Evolutionary conservation across 2,329 filamentous ascomycete species (phyloP).

Genomic region (Aspergillus nomiae): DNA sequence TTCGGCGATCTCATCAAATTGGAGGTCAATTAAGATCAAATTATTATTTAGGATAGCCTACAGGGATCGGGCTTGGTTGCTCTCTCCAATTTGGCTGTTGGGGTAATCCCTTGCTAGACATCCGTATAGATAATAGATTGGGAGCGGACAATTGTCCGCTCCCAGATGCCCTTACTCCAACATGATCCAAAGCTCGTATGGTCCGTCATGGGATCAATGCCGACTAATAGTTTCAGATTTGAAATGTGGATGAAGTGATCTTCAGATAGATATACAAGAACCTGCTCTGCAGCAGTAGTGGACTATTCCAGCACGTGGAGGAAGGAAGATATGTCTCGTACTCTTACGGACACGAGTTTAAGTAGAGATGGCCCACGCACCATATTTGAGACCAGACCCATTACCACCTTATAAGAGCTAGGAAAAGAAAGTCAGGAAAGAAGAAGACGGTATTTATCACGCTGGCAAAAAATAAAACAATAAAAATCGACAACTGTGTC

Average conservation of each 20-base stretch:
- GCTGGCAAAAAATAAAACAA: slow-evolving; percentile 30
- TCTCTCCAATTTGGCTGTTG: slow-evolving; percentile 14
- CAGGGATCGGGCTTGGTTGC: not conserved
- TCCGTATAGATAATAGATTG: not conserved
- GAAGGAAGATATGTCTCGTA: not conserved
- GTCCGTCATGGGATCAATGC: no score
- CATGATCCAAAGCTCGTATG: not conserved
- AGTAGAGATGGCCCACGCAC: slow-evolving; percentile 12
- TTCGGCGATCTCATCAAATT: slow-evolving; percentile 21
- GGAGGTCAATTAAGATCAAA: not conserved
- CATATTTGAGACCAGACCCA: not conserved
- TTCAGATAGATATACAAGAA: not conserved
- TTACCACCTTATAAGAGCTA: not conserved
- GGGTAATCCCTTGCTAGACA: not conserved
- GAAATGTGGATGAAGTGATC: not conserved
- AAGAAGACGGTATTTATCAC: not conserved
- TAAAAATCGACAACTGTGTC: slow-evolving; percentile 49
- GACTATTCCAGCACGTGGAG: not conserved
- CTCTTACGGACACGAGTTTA: slow-evolving; percentile 10
- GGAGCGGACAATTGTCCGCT: slow-evolving; percentile 9
- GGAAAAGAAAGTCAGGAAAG: slow-evolving; percentile 1
- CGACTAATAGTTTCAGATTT: not conserved
- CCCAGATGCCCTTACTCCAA: not conserved
- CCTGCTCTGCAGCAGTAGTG: not conserved
- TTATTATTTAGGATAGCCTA: not conserved